Evolutionary conservation across 1,284 basidiomycete genomes (phyloP).

Genomic region (Tremellales sp.): DNA sequence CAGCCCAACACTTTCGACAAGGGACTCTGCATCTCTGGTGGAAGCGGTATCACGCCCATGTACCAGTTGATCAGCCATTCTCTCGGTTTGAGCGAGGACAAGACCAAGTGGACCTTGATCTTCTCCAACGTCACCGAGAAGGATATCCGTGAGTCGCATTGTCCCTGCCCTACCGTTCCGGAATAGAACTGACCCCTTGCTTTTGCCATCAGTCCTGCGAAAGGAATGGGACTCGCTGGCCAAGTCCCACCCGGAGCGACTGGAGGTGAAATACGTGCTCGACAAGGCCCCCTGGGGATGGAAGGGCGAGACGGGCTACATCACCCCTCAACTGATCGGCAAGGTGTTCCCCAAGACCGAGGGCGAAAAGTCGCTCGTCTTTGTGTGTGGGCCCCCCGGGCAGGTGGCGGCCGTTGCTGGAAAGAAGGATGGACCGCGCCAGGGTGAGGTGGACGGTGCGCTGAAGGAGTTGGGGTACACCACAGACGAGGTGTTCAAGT

Average conservation of each 20-base stretch:
- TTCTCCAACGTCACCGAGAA: slow-evolving; percentile 86
- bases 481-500: slow-evolving; percentile 59
- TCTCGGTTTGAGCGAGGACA: slow-evolving; percentile 68
- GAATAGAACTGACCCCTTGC: slow-evolving; percentile 1
- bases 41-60: slow-evolving; percentile 52
- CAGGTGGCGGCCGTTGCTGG: slow-evolving; percentile 72
- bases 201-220: slow-evolving; percentile 56
- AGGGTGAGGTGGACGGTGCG: slow-evolving; percentile 76
- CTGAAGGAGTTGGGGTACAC: slow-evolving; percentile 84
- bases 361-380: slow-evolving; percentile 79
- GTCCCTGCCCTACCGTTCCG: not conserved
- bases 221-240: slow-evolving; percentile 74
- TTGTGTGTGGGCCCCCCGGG: slow-evolving; percentile 87
- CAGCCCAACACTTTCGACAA: slow-evolving; percentile 80
- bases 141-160: slow-evolving; percentile 62
- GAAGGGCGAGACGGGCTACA: slow-evolving; percentile 70
- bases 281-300: slow-evolving; percentile 71
- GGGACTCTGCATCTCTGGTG: slow-evolving; percentile 82
- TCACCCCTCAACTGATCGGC: slow-evolving; percentile 67
- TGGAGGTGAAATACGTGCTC: slow-evolving; percentile 81
- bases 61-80: slow-evolving; percentile 66
- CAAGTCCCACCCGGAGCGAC: slow-evolving; percentile 60
- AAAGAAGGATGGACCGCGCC: slow-evolving; percentile 60
- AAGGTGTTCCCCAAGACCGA: slow-evolving; percentile 60
- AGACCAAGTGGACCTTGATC: slow-evolving; percentile 89